Evolutionary conservation across 179 eudicot genomes (phyloP), one percentile per base, ranked within the genome.

Genomic region (Sideroxylon spinosum): DNA sequence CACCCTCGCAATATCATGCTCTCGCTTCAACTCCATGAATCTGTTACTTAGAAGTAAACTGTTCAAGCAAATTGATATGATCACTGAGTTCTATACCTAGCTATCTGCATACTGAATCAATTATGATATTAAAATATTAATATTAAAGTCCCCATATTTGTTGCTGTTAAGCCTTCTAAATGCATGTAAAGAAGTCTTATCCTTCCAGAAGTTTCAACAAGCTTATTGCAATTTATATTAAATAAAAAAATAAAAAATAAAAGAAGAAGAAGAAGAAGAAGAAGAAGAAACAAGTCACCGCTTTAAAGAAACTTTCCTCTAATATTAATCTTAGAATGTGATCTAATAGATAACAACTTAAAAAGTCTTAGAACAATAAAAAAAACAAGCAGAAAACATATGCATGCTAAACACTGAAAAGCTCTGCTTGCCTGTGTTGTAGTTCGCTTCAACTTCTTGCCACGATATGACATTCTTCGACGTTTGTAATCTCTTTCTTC

Each of bases 401-500:
- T 52, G 50, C 17, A 49, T 8, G 48, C 19, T 5, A 44, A 37
- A 12, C 57, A 52, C 19, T 20, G 64, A 52, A 37, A 37, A 55
- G 73, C 76, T 12, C 65, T 71, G 1, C 37, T 72, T 76, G 94
- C 99, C 98, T 93, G 94, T 80, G 92, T 89, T 69, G 88, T 67
- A 60, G 90, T 80, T 78, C 99, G 89, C 86, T 93, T 95, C 78
- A 83, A 73, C 85, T 92, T 95, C 87, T 95, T 95, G 52, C 98
- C 99, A 76, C 99, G 99, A 84, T 93, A 95, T 29, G 99, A 95
- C 93, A 89, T 89, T 83, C 99, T 90, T 60, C 97, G 86, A 23
- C 99, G 94, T 83, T 93, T 95, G 84, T 95, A 95, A 84, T 95
- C 99, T 91, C 99, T 92, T 85, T 93, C 97, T 87, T 95, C 99